phyloP scores from a whole-genome alignment of 768 basidiomycete genomes.

The Mycena amicta region DNA sequence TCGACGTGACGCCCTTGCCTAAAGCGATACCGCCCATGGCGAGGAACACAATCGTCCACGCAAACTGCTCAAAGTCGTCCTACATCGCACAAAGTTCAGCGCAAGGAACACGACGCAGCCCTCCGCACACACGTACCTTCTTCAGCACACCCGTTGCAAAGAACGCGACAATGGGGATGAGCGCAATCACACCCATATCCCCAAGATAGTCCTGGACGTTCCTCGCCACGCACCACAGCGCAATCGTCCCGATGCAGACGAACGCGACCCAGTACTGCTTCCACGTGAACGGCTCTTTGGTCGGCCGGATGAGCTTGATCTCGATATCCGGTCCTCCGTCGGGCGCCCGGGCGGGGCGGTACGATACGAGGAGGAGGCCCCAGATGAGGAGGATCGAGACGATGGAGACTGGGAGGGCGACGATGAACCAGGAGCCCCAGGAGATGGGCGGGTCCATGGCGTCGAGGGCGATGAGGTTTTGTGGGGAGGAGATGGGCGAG shows the following conservation, averaged over 20 bases:
- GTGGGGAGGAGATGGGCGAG: conserved; percentile 96
- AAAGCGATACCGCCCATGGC: conserved; percentile 98
- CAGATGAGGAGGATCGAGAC: conserved; percentile 90
- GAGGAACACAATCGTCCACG: conserved; percentile 93
- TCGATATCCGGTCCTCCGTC: conserved; percentile 77
- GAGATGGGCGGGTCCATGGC: conserved; percentile 84
- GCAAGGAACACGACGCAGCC: conserved; percentile 1
- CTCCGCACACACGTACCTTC: conserved; percentile 83
- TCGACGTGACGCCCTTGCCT: conserved; percentile 89
- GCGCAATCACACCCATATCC: conserved; percentile 97
- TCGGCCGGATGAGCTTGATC: conserved; percentile 83
- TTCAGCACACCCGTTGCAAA: conserved; percentile 92
- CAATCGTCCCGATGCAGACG: conserved; percentile 84
- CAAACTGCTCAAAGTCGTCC: conserved; percentile 95
- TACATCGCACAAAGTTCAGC: conserved; percentile 31
- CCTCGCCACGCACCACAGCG: conserved; percentile 87
- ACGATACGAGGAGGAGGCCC: conserved; percentile 83
- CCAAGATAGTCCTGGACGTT: conserved; percentile 75
- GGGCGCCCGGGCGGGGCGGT: conserved; percentile 71
- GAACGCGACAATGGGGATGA: conserved; percentile 90
- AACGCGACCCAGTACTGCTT: conserved; percentile 91
- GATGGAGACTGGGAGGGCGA: conserved; percentile 88
- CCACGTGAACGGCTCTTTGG: conserved; percentile 75
- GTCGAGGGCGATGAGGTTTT: conserved; percentile 92
- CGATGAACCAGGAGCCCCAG: conserved; percentile 93